These are phyloP conservation scores for Nemania sp. DNA, from an alignment of 2,329 filamentous ascomycete species.

Conservation along the genomic window DNA sequence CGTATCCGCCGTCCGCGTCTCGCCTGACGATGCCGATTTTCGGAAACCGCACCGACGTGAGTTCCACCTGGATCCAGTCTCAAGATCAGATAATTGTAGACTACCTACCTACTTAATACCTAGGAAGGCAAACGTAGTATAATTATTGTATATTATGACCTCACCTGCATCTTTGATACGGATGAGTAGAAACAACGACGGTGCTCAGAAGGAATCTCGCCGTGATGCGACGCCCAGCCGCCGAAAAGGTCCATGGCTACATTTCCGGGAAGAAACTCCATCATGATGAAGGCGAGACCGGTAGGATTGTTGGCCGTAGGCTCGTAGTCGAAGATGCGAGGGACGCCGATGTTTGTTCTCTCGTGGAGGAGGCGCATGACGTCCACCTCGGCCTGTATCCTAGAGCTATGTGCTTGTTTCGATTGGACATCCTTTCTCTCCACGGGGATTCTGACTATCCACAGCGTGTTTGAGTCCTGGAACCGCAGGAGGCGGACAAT, in stretches of 20 bases:
- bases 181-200: slow-evolving; percentile 22
- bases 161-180: slow-evolving; percentile 17
- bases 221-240: slow-evolving; percentile 30
- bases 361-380: too few relatives aligned
- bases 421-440: neutral
- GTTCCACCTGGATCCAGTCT: too few relatives aligned
- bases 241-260: slow-evolving; percentile 34
- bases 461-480: too few relatives aligned
- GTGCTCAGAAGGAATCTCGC: slow-evolving; percentile 22
- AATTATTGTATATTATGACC: too few relatives aligned
- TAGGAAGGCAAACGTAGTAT: too few relatives aligned
- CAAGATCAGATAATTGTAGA: too few relatives aligned
- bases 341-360: slow-evolving; percentile 34
- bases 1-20: slow-evolving; percentile 16
- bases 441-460: too few relatives aligned
- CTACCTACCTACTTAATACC: too few relatives aligned
- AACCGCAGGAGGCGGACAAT: too few relatives aligned
- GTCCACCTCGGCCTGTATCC: too few relatives aligned
- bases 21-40: slow-evolving; percentile 26
- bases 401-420: too few relatives aligned
- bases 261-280: slow-evolving; percentile 40
- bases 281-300: slow-evolving; percentile 39
- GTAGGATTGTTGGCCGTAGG: slow-evolving; percentile 29
- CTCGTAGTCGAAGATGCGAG: slow-evolving; percentile 36
- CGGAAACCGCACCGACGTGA: slow-evolving; percentile 22